phyloP scores from a whole-genome alignment of 495 filamentous ascomycete species.

The Clavariopsis aquatica region DNA sequence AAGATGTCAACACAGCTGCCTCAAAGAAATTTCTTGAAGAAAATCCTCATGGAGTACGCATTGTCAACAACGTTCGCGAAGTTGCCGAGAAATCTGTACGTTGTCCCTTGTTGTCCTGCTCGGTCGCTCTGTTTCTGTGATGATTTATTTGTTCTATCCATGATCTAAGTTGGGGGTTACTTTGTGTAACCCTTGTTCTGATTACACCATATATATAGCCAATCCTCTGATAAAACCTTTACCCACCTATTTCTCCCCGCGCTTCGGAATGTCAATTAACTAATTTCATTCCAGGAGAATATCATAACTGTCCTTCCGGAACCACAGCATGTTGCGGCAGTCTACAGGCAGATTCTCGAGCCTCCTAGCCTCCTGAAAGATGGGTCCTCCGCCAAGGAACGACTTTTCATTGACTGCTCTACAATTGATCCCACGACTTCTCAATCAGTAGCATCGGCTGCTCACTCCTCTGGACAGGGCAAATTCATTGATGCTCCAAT shows the following conservation, averaged over 20 bases:
- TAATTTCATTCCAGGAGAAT: conserved; percentile 33
- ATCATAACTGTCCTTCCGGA: conserved; percentile 51
- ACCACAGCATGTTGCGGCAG: conserved; percentile 44
- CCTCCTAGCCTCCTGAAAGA: conserved; percentile 46
- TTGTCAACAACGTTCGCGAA: conserved; percentile 46
- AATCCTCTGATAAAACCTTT: conserved; percentile 47
- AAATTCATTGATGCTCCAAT: conserved; percentile 47
- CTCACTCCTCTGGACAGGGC: conserved; percentile 37
- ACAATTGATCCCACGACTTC: conserved; percentile 51
- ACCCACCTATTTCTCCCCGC: neutral
- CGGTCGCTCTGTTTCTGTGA: conserved; percentile 31
- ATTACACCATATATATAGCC: conserved; percentile 47
- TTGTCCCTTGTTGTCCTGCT: neutral
- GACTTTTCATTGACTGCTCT: conserved; percentile 51
- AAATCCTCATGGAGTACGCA: conserved; percentile 40
- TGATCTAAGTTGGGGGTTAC: conserved; percentile 52
- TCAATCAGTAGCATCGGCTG: conserved; percentile 35
- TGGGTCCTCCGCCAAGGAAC: conserved; percentile 30
- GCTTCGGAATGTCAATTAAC: neutral
- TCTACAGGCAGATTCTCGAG: conserved; percentile 46
- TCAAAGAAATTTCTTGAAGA: conserved; percentile 45
- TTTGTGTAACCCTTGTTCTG: conserved; percentile 42
- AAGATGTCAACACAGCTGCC: conserved; percentile 50
- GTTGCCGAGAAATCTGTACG: conserved; percentile 51
- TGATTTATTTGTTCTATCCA: conserved; percentile 41